These are phyloP conservation scores for Phytophthora megakarya DNA, from an alignment of 352 stramenopile species.

Conservation along the genomic window DNA sequence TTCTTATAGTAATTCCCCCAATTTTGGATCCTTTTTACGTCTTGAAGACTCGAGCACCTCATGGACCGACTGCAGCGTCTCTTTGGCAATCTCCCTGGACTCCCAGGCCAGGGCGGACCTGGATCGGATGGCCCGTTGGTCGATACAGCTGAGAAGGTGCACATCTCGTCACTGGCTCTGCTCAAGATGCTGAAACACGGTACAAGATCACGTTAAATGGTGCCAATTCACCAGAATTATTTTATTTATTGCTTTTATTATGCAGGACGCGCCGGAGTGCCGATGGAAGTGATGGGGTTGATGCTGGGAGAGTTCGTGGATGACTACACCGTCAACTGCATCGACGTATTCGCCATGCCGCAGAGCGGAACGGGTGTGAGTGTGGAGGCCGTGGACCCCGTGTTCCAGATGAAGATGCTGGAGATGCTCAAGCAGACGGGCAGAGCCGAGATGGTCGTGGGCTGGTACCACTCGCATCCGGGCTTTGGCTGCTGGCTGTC, in stretches of 20 bases:
- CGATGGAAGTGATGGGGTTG: slow-evolving; percentile 99
- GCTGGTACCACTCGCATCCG: slow-evolving; percentile 99
- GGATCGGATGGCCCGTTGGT: slow-evolving; percentile 92
- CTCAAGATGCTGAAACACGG: slow-evolving; percentile 99
- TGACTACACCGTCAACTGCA: slow-evolving; percentile 99
- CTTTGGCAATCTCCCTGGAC: slow-evolving; percentile 83
- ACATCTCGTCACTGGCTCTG: slow-evolving; percentile 98
- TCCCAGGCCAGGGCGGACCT: slow-evolving; percentile 67
- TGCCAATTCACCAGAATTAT: neutral
- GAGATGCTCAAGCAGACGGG: slow-evolving; percentile 99
- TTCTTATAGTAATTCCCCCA: slow-evolving; percentile 17
- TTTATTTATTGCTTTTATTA: slow-evolving; percentile 11
- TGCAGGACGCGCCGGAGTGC: slow-evolving; percentile 94
- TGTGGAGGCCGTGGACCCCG: slow-evolving; percentile 98
- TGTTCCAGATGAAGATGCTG: slow-evolving; percentile 99
- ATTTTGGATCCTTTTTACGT: slow-evolving; percentile 35
- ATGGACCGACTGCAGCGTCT: slow-evolving; percentile 89
- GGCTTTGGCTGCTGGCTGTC: slow-evolving; percentile 99
- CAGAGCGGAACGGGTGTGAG: slow-evolving; percentile 96
- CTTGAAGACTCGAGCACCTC: slow-evolving; percentile 14
- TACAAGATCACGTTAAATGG: slow-evolving; percentile 26
- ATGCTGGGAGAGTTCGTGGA: slow-evolving; percentile 99
- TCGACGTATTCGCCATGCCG: slow-evolving; percentile 99
- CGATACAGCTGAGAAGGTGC: slow-evolving; percentile 99
- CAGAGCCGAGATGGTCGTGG: slow-evolving; percentile 93